Evolutionary conservation across 192 early-diverging fungal genomes (phyloP), one percentile per base, ranked within the genome.

Genomic region (Funneliformis mosseae): DNA sequence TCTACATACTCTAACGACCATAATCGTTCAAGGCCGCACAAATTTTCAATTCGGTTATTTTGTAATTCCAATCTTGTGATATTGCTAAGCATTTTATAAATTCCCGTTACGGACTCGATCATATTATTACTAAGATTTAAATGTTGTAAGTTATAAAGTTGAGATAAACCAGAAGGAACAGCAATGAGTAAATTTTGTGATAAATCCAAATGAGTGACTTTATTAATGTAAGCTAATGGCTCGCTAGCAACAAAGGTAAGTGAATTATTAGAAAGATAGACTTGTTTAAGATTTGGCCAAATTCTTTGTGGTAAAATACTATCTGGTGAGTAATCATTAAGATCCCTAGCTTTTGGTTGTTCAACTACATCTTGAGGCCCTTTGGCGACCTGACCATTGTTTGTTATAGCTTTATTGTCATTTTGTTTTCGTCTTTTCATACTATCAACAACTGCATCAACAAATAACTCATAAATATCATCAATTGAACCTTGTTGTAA

Each of bases 121-220:
- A 91, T 89, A 62, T 91, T 91, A 81, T 89, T 80, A 5, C 88
- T 83, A 42, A 91, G 66, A 68, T 91, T 88, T 33, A 91, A 79
- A 21, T 74, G 80, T 46, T 84, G 84, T 28, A 91, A 70, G 67
- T 89, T 88, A 55, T 85, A 87, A 28, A 91, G 81, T 9, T 79
- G 78, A 1, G 87, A 83, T 55, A 91, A 60, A 6, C 83, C 79
- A 3, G 70, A 61, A 4, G 90, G 88, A 38, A 87, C 76, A 61
- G 86, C 83, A 39, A 85, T 83, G 16, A 91, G 66, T 42, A 91
- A 50, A 66, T 91, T 91, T 42, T 84, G 77, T 2, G 88, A 87
- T 25, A 91, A 77, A 83, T 91, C 88, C 38, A 91, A 75, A 55
- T 83, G 86, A 2, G 83, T 84, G 42, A 88, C 62, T 46, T 81